Evolutionary conservation across 495 filamentous ascomycete genomes (phyloP).

Genomic region (Xylaria flabelliformis): DNA sequence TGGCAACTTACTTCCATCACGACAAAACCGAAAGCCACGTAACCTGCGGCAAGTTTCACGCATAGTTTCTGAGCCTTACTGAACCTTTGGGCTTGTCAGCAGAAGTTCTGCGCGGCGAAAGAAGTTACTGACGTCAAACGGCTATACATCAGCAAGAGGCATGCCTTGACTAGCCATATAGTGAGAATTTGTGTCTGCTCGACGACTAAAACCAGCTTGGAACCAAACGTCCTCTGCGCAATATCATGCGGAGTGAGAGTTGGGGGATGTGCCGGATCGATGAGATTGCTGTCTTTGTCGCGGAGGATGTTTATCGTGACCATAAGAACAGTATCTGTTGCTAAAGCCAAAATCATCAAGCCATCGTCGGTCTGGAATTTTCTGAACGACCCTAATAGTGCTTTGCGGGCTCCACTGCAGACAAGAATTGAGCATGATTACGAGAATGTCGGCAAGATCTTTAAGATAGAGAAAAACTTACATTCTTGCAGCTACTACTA

Average conservation of each 20-base stretch:
- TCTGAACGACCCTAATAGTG: slow-evolving; percentile 19
- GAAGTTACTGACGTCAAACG: slow-evolving; percentile 54
- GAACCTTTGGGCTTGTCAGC: slow-evolving; percentile 26
- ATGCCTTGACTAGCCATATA: slow-evolving; percentile 62
- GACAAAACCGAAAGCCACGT: slow-evolving; percentile 61
- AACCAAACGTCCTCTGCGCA: slow-evolving; percentile 54
- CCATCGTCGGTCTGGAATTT: slow-evolving; percentile 34
- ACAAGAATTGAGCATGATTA: not conserved
- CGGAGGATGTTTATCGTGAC: slow-evolving; percentile 63
- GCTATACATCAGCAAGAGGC: slow-evolving; percentile 60
- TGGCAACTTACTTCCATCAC: slow-evolving; percentile 53
- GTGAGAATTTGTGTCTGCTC: slow-evolving; percentile 51
- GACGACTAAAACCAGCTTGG: slow-evolving; percentile 59
- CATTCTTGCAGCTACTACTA: slow-evolving; percentile 50
- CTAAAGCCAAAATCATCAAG: slow-evolving; percentile 28
- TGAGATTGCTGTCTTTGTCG: slow-evolving; percentile 63
- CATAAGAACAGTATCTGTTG: slow-evolving; percentile 33
- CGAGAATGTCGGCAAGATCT: not conserved
- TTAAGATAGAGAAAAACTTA: slow-evolving; percentile 34
- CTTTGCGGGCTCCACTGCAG: slow-evolving; percentile 14
- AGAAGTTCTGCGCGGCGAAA: not conserved
- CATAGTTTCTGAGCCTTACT: slow-evolving; percentile 52
- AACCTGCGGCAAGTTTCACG: slow-evolving; percentile 61
- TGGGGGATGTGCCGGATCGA: slow-evolving; percentile 59
- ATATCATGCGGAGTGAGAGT: slow-evolving; percentile 56